Percentiles rank a stretch among this genome's conserved stretches.
phyloP scores from a whole-genome alignment of 164 flowering plant species.

The Chloranthus sessilifolius region DNA sequence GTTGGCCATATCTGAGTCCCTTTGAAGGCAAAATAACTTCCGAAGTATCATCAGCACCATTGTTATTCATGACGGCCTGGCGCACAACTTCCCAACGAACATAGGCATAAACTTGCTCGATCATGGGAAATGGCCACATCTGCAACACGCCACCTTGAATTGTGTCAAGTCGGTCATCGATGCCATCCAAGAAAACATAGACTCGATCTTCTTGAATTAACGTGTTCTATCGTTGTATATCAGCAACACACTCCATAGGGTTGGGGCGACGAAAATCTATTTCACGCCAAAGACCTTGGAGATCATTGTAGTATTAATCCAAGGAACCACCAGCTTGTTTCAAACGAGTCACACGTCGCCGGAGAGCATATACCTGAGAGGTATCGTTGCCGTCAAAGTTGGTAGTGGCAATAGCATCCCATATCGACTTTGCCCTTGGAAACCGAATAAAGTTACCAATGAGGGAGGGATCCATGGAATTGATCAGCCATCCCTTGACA shows the following conservation, averaged over 20 bases:
- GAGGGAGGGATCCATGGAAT: conserved; percentile 5
- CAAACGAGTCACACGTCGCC: neutral
- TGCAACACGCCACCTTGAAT: neutral
- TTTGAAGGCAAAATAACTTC: neutral
- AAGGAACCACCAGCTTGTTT: neutral
- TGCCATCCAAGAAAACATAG: neutral
- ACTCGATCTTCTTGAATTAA: neutral
- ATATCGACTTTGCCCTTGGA: neutral
- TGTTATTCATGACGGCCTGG: neutral
- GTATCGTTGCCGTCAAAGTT: conserved; percentile 1
- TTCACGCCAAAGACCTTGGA: no score
- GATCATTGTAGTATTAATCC: no score
- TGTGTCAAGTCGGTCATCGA: no score
- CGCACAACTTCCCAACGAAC: conserved; percentile 2
- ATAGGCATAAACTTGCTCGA: conserved; percentile 8
- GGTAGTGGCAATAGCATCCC: conserved; percentile 2
- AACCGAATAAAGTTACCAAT: conserved; percentile 3
- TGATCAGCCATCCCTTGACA: conserved; percentile 3
- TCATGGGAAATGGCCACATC: neutral
- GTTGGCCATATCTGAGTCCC: neutral
- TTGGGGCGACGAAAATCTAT: no score
- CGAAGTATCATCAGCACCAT: neutral
- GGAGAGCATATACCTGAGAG: neutral
- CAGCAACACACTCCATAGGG: neutral
- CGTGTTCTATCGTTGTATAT: neutral